These are phyloP conservation scores for Tremella yokohamensis DNA, from an alignment of 768 basidiomycete species.

Conservation along the genomic window DNA sequence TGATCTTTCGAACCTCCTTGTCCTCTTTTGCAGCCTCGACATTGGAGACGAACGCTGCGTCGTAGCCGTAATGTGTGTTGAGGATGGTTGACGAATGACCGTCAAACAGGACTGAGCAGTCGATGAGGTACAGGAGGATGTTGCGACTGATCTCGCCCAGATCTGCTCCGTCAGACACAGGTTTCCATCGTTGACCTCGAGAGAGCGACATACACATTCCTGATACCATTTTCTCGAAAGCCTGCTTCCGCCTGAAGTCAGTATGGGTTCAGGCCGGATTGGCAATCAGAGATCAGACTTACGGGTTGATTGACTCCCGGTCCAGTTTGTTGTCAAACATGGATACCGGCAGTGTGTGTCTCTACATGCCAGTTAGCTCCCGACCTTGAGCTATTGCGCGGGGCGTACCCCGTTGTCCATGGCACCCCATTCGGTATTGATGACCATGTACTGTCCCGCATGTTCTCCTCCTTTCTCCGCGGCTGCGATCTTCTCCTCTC, in stretches of 20 bases:
- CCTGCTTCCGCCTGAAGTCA: constrained; percentile 63
- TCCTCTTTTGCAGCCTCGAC: constrained; percentile 65
- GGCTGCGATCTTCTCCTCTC: constrained; percentile 57
- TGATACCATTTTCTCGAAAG: constrained; percentile 96
- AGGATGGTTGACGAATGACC: constrained; percentile 69
- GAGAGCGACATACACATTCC: constrained; percentile 67
- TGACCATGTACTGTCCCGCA: constrained; percentile 68
- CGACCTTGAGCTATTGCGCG: background rate
- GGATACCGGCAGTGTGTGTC: constrained; percentile 77
- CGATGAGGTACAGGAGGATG: constrained; percentile 72
- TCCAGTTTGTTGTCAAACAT: constrained; percentile 89
- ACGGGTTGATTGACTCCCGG: constrained; percentile 88
- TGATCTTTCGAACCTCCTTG: constrained; percentile 56
- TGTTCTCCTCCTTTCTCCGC: constrained; percentile 52
- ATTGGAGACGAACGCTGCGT: constrained; percentile 85
- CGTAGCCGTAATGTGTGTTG: constrained; percentile 90
- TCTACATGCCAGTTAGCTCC: constrained; percentile 54
- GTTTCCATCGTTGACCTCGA: background rate
- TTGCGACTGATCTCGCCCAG: constrained; percentile 90
- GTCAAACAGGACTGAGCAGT: constrained; percentile 61
- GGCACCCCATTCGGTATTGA: constrained; percentile 98
- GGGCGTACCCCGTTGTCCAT: constrained; percentile 85
- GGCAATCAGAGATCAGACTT: constrained; percentile 17
- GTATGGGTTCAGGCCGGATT: background rate
- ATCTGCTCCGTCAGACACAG: constrained; percentile 52